Evolutionary conservation across 192 early-diverging fungal genomes (phyloP).

Genomic region (Rhizophagus prolifer): DNA sequence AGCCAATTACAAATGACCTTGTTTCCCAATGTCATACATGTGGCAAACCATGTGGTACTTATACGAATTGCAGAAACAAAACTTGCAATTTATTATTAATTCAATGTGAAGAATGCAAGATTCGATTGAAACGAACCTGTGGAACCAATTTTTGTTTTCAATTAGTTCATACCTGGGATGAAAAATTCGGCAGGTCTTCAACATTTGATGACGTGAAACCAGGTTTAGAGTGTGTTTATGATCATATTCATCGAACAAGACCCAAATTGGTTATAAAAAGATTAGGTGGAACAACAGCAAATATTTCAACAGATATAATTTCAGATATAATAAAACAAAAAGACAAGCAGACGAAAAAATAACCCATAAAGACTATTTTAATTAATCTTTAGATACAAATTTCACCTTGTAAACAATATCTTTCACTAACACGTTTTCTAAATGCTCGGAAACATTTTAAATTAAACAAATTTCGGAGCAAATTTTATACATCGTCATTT

Average conservation of each 20-base stretch:
- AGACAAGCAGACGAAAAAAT: not conserved
- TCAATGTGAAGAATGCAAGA: constrained; percentile 58
- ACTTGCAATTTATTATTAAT: constrained; percentile 74
- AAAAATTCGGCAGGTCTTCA: constrained; percentile 29
- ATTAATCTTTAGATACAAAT: not conserved
- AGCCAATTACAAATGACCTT: constrained; percentile 66
- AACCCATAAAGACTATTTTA: not conserved
- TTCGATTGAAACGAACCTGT: constrained; percentile 50
- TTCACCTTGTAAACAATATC: too few species aligned
- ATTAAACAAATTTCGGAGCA: too few species aligned
- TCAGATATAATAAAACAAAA: not conserved
- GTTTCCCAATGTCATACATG: constrained; percentile 70
- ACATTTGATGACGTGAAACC: constrained; percentile 28
- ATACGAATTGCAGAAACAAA: constrained; percentile 71
- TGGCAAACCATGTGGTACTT: constrained; percentile 58
- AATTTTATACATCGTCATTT: too few species aligned
- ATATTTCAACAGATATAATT: not conserved
- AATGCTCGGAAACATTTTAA: too few species aligned
- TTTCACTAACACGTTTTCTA: too few species aligned
- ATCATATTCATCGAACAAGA: constrained; percentile 22
- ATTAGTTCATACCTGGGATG: constrained; percentile 39
- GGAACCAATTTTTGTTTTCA: constrained; percentile 48
- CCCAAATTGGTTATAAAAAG: constrained; percentile 23
- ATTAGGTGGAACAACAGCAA: constrained; percentile 6
- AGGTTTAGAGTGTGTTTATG: constrained; percentile 10